Evolutionary conservation across 768 basidiomycete genomes (phyloP).

Genomic region (Pleurotus platypus): DNA sequence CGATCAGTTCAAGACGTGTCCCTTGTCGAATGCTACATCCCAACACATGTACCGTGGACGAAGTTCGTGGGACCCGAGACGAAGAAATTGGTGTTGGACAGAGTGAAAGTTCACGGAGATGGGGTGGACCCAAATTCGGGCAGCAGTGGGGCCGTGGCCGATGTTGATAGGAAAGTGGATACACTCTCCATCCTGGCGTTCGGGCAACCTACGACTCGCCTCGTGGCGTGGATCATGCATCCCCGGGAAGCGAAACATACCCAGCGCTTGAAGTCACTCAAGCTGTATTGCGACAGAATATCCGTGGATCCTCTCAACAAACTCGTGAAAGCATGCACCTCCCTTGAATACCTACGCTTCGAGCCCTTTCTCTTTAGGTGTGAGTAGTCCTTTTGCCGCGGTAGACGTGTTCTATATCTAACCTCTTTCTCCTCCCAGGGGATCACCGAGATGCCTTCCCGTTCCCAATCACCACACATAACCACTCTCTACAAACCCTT

Average conservation of each 20-base stretch:
- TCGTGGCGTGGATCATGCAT: not conserved
- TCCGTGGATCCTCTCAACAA: not conserved
- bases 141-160: not conserved
- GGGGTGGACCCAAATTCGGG: not conserved
- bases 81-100: not conserved
- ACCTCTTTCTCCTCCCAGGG: not conserved
- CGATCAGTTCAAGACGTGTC: not conserved
- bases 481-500: not conserved
- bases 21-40: not conserved
- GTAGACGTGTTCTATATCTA: not conserved
- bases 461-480: not conserved
- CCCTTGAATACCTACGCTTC: not conserved
- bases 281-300: not conserved
- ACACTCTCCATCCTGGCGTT: not conserved
- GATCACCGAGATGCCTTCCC: not conserved
- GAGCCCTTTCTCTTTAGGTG: slow-evolving; percentile 1
- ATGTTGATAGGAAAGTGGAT: not conserved
- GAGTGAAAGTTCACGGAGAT: not conserved
- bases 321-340: not conserved
- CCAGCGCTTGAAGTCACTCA: not conserved
- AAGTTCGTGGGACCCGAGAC: not conserved
- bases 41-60: not conserved
- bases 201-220: not conserved
- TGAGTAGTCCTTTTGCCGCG: not conserved
- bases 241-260: not conserved